Conservation (phyloP, 148 eudicot genomes). For the Amaranthus hypochondriacus region DNA sequence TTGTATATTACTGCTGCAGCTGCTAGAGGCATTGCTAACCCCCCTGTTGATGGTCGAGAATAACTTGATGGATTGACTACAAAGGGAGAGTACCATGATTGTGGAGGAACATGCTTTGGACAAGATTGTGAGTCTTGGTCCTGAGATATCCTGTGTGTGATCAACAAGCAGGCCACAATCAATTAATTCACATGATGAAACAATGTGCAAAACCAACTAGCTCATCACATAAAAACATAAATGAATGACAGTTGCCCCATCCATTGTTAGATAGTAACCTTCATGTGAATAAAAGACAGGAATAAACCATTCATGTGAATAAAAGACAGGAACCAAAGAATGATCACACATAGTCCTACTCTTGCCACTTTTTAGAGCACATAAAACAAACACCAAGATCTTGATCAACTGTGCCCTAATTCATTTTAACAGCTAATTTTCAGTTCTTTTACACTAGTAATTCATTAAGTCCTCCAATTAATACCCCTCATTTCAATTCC, state of each 20-base stretch:
- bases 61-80: slow-evolving; percentile 48
- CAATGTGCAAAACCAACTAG: not conserved
- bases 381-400: no score
- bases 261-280: no score
- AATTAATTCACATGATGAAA: not conserved
- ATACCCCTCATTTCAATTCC: not conserved
- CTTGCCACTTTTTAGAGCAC: no score
- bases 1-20: slow-evolving; percentile 41
- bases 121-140: slow-evolving; percentile 66
- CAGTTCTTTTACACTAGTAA: not conserved
- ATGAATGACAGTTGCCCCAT: not conserved
- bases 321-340: not conserved
- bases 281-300: no score
- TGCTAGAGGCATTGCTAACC: slow-evolving; percentile 42
- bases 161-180: slow-evolving; percentile 5
- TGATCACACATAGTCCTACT: no score
- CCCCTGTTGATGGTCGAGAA: slow-evolving; percentile 69
- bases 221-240: not conserved
- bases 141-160: slow-evolving; percentile 69
- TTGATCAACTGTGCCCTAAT: not conserved
- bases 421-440: not conserved
- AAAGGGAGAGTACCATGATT: slow-evolving; percentile 79
- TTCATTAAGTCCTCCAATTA: not conserved
- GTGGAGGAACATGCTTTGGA: slow-evolving; percentile 50
- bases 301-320: no score